Percentiles rank a stretch among this genome's conserved stretches.
Conservation (phyloP, 345 rosid genomes). For the Durio zibethinus region DNA sequence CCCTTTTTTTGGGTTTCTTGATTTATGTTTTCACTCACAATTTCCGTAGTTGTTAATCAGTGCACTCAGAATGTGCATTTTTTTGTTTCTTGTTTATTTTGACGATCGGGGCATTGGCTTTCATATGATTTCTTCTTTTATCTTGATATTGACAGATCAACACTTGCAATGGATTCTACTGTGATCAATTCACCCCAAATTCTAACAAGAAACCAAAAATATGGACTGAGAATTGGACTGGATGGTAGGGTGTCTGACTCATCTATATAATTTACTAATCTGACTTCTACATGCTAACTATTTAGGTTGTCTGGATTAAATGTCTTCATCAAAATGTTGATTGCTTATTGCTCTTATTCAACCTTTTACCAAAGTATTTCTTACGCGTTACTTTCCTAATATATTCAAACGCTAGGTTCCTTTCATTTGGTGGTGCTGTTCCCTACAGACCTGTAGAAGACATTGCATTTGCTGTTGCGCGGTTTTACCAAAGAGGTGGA, state of each 20-base stretch:
- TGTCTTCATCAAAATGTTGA: slow-evolving; percentile 7
- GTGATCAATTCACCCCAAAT: slow-evolving; percentile 96
- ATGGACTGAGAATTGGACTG: slow-evolving; percentile 99
- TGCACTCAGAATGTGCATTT: background rate
- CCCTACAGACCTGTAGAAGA: slow-evolving; percentile 93
- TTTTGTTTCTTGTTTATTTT: slow-evolving; percentile 8
- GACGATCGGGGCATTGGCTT: slow-evolving; percentile 6
- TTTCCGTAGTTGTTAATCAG: background rate
- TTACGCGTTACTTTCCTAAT: slow-evolving; percentile 8
- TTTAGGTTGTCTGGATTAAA: slow-evolving; percentile 13
- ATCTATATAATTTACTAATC: background rate
- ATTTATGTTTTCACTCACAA: background rate
- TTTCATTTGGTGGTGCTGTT: slow-evolving; percentile 68
- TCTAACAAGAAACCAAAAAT: slow-evolving; percentile 78
- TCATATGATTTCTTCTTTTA: slow-evolving; percentile 4
- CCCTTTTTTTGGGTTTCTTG: background rate
- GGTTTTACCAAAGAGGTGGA: slow-evolving; percentile 91
- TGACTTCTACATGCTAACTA: slow-evolving; percentile 1
- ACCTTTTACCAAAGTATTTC: background rate
- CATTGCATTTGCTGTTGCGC: slow-evolving; percentile 87
- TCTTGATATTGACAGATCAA: slow-evolving; percentile 58
- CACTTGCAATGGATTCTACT: slow-evolving; percentile 95
- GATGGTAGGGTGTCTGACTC: slow-evolving; percentile 56
- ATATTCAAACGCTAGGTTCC: slow-evolving; percentile 48
- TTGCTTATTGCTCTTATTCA: background rate